These are phyloP conservation scores for Verticillium klebahnii DNA, from an alignment of 2,329 filamentous ascomycete genomes.

Conservation along the genomic window DNA sequence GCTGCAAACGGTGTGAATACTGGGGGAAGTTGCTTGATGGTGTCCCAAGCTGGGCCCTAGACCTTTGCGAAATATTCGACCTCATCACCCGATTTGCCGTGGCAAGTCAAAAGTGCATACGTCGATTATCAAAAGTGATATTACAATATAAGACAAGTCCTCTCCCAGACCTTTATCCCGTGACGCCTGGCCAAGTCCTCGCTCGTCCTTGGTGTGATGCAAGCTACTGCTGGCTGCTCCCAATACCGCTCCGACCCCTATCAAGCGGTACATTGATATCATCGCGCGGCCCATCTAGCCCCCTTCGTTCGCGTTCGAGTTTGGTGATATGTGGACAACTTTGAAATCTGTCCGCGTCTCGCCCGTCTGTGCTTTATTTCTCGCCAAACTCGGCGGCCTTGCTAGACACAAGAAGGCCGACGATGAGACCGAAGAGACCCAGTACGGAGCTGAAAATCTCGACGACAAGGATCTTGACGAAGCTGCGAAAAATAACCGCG, in stretches of 20 bases:
- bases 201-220: constrained; percentile 14
- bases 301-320: neutral
- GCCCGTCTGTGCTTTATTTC: constrained; percentile 8
- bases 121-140: constrained; percentile 7
- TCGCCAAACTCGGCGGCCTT: constrained; percentile 73
- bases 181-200: constrained; percentile 14
- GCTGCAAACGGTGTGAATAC: neutral
- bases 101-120: neutral
- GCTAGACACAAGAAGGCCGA: constrained; percentile 81
- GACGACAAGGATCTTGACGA: constrained; percentile 98
- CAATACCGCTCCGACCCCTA: neutral
- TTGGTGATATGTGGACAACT: neutral
- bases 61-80: too few relatives aligned
- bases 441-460: constrained; percentile 99
- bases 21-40: too few relatives aligned
- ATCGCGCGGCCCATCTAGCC: neutral
- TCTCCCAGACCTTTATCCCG: constrained; percentile 13
- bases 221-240: constrained; percentile 5
- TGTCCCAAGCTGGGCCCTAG: too few relatives aligned
- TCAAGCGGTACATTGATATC: constrained; percentile 6
- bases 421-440: constrained; percentile 92
- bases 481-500: constrained; percentile 45
- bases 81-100: too few relatives aligned
- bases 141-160: constrained; percentile 14
- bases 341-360: neutral